phyloP scores from a whole-genome alignment of 2,329 filamentous ascomycete species.

The Cladosporium oxysporum region DNA sequence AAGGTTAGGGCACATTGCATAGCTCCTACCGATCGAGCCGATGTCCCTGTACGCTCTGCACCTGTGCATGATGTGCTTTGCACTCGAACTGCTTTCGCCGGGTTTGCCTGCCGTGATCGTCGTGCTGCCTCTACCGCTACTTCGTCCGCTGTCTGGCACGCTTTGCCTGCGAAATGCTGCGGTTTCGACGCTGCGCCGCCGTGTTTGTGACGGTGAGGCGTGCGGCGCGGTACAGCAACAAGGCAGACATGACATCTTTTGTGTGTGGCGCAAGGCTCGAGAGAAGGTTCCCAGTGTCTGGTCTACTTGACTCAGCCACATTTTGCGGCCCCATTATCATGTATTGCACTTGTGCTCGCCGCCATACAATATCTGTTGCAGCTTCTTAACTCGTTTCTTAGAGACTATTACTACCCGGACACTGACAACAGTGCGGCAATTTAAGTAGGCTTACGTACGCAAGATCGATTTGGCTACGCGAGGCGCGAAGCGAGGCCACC shows the following conservation, averaged over 20 bases:
- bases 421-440: not conserved
- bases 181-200: not conserved
- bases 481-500: not conserved
- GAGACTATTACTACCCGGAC: not conserved
- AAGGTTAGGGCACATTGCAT: not conserved
- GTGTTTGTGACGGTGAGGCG: constrained; percentile 8
- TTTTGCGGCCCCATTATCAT: not conserved
- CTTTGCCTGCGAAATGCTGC: not conserved
- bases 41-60: not conserved
- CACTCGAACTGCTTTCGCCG: not conserved
- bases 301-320: not conserved
- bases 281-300: not conserved
- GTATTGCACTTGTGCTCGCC: not conserved
- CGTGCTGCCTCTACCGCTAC: constrained; percentile 11
- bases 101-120: not conserved
- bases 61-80: not conserved
- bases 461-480: not conserved
- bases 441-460: not conserved
- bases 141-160: not conserved
- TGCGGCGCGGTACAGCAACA: not conserved
- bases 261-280: not conserved
- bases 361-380: not conserved
- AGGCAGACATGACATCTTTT: not conserved
- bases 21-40: not conserved
- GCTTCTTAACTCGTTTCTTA: not conserved